Conservation (phyloP, 1,284 basidiomycete genomes). For the Moniliella sp. region DNA sequence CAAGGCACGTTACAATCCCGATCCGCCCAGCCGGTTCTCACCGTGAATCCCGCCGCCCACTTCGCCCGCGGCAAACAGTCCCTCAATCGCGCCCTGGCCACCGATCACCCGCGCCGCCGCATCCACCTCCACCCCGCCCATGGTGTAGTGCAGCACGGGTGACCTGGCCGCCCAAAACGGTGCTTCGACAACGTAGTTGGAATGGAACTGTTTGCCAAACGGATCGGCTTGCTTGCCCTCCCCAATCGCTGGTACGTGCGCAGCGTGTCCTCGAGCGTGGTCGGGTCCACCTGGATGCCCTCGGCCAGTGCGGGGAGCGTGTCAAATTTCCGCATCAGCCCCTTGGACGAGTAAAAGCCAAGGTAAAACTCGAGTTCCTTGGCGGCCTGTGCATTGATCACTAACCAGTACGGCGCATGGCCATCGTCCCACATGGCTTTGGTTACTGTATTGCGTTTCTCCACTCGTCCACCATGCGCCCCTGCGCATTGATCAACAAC, state of each 20-base stretch:
- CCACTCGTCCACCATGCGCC: constrained; percentile 83
- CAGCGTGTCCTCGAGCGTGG: constrained; percentile 68
- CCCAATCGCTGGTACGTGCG: too few species aligned
- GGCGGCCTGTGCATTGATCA: constrained; percentile 71
- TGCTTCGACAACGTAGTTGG: too few species aligned
- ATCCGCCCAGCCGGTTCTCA: constrained; percentile 79
- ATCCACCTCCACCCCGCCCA: constrained; percentile 88
- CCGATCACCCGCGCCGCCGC: constrained; percentile 63
- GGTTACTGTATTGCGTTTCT: constrained; percentile 64
- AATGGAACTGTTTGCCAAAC: too few species aligned
- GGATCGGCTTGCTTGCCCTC: too few species aligned
- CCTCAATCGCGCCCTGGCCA: constrained; percentile 55
- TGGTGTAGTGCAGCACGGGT: constrained; percentile 42
- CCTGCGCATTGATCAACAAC: constrained; percentile 71
- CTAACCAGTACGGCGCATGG: constrained; percentile 65
- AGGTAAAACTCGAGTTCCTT: constrained; percentile 79
- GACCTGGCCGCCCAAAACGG: too few species aligned
- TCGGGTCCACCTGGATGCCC: constrained; percentile 62
- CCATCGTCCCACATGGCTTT: constrained; percentile 35
- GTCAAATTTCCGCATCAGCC: constrained; percentile 65
- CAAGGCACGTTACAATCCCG: constrained; percentile 61
- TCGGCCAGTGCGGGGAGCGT: constrained; percentile 70
- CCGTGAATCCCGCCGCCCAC: constrained; percentile 94
- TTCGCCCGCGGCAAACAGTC: constrained; percentile 81
- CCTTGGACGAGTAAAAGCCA: constrained; percentile 82